Base-by-base conservation (phyloP, 352 stramenopile species). In the Globisporangium acanthophoron region DNA sequence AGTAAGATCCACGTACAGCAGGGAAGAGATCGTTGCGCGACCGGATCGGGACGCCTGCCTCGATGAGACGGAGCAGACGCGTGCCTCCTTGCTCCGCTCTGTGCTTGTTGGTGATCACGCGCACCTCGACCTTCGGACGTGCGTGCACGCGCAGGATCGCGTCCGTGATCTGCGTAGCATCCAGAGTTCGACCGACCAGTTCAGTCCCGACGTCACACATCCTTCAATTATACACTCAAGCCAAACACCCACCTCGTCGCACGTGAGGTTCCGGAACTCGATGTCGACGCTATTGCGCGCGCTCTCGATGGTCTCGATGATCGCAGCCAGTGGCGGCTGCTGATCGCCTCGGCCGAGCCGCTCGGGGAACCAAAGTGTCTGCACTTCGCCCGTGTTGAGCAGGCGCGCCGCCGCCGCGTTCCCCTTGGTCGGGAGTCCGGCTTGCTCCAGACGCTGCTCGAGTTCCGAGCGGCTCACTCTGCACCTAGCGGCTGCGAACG, bases 261-360 rank as follows among this genome's bases (percentile, higher is more conserved):
- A 47, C 41, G 41, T 47, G 41, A 47, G 41, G 16, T 47, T 24
- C 16, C 41, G n/a, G 18, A 47, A 47, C 41, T 47, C 41, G n/a
- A 47, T 24, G 41, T 47, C 41, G 41, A 47, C 16, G 5, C 1
- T 47, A 16, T 24, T 20, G n/a, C 41, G 41, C n/a, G 41, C 47
- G 47, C 47, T 53, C 41, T 47, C 41, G n/a, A 47, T 24, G 41
- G 16, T 24, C 18, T 20, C 41, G 41, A 47, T 47, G 41, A 47
- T 47, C 41, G 41, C n/a, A 12, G n/a, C 5, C 4, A 47, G 3
- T 12, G 41, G 41, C 16, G 41, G 16, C 41, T 20, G 37, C 37
- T 18, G 9, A 9, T 41, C 37, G 1, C 12, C 37, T 12, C 41
- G 9, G n/a, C n/a, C 16, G 7, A 47, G 18, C 0, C 41, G 41